phyloP scores from a whole-genome alignment of 2,329 filamentous ascomycete genomes.

The Zymoseptoria passerinii region DNA sequence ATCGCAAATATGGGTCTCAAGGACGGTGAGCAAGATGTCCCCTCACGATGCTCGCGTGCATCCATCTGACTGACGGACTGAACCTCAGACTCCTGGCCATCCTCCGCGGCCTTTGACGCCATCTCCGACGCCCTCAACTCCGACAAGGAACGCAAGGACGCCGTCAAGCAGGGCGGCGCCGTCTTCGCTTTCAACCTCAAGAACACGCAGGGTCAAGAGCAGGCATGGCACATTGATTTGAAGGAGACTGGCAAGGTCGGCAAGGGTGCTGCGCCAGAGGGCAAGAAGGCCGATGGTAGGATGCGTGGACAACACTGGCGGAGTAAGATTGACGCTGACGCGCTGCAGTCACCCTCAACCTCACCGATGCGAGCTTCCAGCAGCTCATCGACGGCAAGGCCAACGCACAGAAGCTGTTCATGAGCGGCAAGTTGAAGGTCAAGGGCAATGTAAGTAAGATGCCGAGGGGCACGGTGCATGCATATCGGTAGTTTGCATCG shows the following conservation, averaged over 20 bases:
- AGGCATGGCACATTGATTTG: conserved; percentile 91
- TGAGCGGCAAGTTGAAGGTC: conserved; percentile 97
- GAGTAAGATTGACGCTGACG: conserved; percentile 3
- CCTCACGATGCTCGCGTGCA: not conserved
- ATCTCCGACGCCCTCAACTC: conserved; percentile 66
- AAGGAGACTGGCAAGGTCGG: conserved; percentile 80
- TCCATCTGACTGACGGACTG: not conserved
- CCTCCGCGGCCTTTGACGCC: conserved; percentile 82
- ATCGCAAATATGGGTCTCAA: conserved; percentile 56
- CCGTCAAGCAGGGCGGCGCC: conserved; percentile 79
- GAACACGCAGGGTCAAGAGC: conserved; percentile 70
- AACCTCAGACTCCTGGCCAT: conserved; percentile 58
- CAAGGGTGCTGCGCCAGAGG: conserved; percentile 59
- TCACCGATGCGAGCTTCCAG: conserved; percentile 80
- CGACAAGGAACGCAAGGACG: conserved; percentile 70
- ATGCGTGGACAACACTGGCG: not conserved
- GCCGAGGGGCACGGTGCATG: not conserved
- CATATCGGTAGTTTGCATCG: not conserved
- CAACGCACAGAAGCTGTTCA: conserved; percentile 91
- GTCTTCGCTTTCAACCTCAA: conserved; percentile 90
- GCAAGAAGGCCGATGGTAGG: conserved; percentile 75
- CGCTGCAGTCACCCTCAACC: conserved; percentile 64
- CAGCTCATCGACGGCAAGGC: conserved; percentile 78
- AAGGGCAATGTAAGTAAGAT: conserved; percentile 70
- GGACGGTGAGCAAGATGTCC: conserved; percentile 48